Evolutionary conservation across 139 green algal genomes (phyloP), one percentile per base, ranked within the genome.

Genomic region (Micractinium sp.): DNA sequence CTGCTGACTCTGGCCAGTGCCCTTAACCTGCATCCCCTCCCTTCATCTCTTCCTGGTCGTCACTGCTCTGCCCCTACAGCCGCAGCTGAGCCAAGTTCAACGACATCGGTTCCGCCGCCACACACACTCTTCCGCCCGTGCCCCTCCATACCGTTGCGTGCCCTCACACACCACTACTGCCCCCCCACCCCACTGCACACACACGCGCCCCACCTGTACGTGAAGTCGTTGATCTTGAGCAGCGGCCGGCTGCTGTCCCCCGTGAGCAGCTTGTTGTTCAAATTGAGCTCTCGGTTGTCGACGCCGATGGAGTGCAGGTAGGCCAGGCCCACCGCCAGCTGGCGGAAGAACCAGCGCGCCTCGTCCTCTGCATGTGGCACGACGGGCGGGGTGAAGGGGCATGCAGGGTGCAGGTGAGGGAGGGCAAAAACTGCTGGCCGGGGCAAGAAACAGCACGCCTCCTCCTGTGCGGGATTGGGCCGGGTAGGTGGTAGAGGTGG

Each of bases 211-310:
- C 86, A 80, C 86, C 86, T 90, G 78, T 90, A 90, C 4, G 86
- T 90, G 86, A 87, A 90, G 73, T 88, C 88, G 31, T 87, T 81
- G 87, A 90, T 82, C 67, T 90, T 90, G n/a, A 90, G 53, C 41
- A 90, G 27, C 67, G 87, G 87, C 66, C 67, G 88, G 53, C 47
- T 27, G 19, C 35, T 18, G 56, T 85, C 96, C 87, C 76, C 76
- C 9, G 73, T 94, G 86, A 99, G 92, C 83, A 98, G 90, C 31
- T 95, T 96, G 91, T 98, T 98, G 88, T 98, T 96, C 25, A 99
- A 91, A 88, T 97, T 96, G 90, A 97, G 95, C 87, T 98, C 96
- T 2, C 95, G 92, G 87, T 97, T 96, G 75, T 93, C 92, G 39
- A 96, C 93, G 14, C 95, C 93, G 87, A 95, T 90, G 33, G 87